A percentile compares a stretch with the other conserved stretches of the same genome.
Evolutionary conservation across 805 yeast genomes (phyloP).

Genomic region (Hermanozyma aechmeae): DNA sequence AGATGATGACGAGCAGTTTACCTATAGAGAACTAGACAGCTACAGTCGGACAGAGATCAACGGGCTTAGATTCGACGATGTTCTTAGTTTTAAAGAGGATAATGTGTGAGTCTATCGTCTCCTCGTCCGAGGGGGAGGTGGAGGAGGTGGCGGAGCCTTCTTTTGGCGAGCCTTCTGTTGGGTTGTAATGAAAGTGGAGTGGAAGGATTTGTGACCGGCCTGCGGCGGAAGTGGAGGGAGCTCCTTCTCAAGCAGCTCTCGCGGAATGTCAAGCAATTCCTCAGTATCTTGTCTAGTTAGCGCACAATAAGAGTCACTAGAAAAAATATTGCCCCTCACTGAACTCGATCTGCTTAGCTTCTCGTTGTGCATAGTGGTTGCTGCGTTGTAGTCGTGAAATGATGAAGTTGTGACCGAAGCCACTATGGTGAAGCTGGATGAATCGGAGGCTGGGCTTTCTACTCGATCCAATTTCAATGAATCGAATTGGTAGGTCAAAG

Average conservation of each 20-base stretch:
- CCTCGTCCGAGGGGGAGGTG: slow-evolving; percentile 20
- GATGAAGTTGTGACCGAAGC: slow-evolving; percentile 27
- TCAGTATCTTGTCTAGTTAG: slow-evolving; percentile 1
- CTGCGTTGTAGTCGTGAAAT: slow-evolving; percentile 25
- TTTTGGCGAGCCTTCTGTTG: slow-evolving; percentile 21
- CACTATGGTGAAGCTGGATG: slow-evolving; percentile 7
- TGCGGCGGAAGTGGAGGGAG: slow-evolving; percentile 11
- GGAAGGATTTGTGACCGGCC: not conserved
- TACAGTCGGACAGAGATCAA: slow-evolving; percentile 44
- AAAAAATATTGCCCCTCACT: slow-evolving; percentile 4
- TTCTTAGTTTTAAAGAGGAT: slow-evolving; percentile 59
- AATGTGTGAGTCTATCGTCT: slow-evolving; percentile 17
- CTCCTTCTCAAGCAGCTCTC: slow-evolving; percentile 18
- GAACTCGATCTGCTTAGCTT: not conserved
- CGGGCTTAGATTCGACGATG: slow-evolving; percentile 56
- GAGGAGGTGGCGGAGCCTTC: slow-evolving; percentile 32
- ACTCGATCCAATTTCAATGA: slow-evolving; percentile 1
- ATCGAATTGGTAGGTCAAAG: slow-evolving; percentile 1
- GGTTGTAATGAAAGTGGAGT: no score
- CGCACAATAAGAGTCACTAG: slow-evolving; percentile 1
- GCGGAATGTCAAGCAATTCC: slow-evolving; percentile 24
- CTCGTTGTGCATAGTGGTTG: slow-evolving; percentile 20
- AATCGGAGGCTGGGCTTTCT: slow-evolving; percentile 5
- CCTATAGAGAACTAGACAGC: slow-evolving; percentile 23
- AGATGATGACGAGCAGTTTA: slow-evolving; percentile 11